Conservation (phyloP, 2,329 filamentous ascomycete genomes). For the Cadophora gregata region DNA sequence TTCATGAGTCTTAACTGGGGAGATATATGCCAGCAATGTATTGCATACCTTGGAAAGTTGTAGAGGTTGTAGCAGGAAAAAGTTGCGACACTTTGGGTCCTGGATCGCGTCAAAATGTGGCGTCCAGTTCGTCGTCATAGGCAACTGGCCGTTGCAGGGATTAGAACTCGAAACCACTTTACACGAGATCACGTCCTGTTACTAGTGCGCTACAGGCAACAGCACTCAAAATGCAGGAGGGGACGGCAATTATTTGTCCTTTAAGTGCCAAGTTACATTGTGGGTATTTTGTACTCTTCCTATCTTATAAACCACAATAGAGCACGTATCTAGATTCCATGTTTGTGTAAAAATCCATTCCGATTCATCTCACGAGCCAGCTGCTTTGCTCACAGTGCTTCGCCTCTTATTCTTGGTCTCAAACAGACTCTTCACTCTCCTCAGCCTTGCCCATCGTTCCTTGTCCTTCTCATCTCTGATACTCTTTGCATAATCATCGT, state of each 20-base stretch:
- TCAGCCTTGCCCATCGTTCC: slow-evolving; percentile 74
- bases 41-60: neutral
- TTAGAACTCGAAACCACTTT: slow-evolving; percentile 12
- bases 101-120: slow-evolving; percentile 16
- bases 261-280: neutral
- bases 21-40: neutral
- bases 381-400: slow-evolving; percentile 18
- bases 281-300: slow-evolving; percentile 23
- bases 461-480: slow-evolving; percentile 67
- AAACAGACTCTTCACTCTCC: slow-evolving; percentile 74
- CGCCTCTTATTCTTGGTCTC: slow-evolving; percentile 63
- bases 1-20: slow-evolving; percentile 22
- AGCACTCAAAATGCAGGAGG: neutral
- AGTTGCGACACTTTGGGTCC: neutral
- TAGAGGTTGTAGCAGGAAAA: neutral
- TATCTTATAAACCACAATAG: slow-evolving; percentile 1
- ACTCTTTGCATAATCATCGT: slow-evolving; percentile 47
- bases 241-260: neutral
- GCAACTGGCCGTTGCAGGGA: slow-evolving; percentile 13
- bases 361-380: slow-evolving; percentile 14
- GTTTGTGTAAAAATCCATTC: neutral
- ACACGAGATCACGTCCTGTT: slow-evolving; percentile 16
- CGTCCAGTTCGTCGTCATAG: slow-evolving; percentile 24
- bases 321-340: neutral
- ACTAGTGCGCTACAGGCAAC: neutral